Conservation (phyloP, 2,329 filamentous ascomycete genomes). For the Zymoseptoria tritici region DNA sequence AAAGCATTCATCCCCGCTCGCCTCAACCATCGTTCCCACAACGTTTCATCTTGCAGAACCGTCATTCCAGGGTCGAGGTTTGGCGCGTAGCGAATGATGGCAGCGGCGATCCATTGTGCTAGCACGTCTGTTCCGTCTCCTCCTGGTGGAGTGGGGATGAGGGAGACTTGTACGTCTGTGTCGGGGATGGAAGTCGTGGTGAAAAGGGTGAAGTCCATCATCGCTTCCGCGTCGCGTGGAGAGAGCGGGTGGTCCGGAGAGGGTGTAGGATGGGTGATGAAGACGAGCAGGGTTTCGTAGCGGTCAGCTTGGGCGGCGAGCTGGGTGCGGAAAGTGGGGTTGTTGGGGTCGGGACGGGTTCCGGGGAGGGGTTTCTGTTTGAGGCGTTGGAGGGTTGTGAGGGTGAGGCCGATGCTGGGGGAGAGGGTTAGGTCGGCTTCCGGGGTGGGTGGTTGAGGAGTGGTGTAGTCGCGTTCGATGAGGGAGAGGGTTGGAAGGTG, state of each 20-base stretch:
- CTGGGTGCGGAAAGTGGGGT: constrained; percentile 61
- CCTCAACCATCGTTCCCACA: constrained; percentile 62
- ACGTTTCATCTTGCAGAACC: constrained; percentile 47
- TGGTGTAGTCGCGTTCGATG: constrained; percentile 49
- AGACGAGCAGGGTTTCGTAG: constrained; percentile 61
- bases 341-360: constrained; percentile 63
- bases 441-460: constrained; percentile 9
- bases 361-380: constrained; percentile 66
- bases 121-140: constrained; percentile 36
- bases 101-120: constrained; percentile 33
- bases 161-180: constrained; percentile 31
- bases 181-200: constrained; percentile 31
- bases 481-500: constrained; percentile 46
- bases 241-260: constrained; percentile 16
- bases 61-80: constrained; percentile 17
- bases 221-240: constrained; percentile 28
- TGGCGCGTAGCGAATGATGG: constrained; percentile 36
- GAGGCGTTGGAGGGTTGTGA: constrained; percentile 63
- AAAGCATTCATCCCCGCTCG: constrained; percentile 61
- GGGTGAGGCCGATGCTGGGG: constrained; percentile 58
- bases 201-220: constrained; percentile 32
- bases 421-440: constrained; percentile 71
- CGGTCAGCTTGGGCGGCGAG: constrained; percentile 41
- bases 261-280: constrained; percentile 46
- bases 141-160: constrained; percentile 22